Percentiles rank a stretch among this genome's conserved stretches.
These are phyloP conservation scores for Penicillium pulvis DNA, from an alignment of 495 filamentous ascomycete species.

Conservation along the genomic window DNA sequence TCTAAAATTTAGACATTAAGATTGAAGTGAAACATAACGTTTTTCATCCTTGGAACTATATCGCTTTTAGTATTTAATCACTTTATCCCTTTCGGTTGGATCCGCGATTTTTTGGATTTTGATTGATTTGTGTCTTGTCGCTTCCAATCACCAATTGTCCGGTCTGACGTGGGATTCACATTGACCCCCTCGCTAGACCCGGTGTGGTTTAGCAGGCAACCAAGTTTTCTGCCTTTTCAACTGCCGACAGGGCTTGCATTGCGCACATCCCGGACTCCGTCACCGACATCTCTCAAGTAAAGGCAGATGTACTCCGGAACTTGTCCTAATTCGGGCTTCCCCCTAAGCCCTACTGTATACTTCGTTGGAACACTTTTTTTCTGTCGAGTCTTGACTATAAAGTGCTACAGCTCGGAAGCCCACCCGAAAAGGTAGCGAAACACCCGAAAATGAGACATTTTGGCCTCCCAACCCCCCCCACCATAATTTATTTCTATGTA, in stretches of 20 bases:
- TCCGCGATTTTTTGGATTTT: too few species aligned
- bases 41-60: background rate
- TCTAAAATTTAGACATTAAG: constrained; percentile 2
- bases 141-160: background rate
- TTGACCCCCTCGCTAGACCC: constrained; percentile 17
- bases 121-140: background rate
- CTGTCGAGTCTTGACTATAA: too few species aligned
- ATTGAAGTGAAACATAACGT: constrained; percentile 6
- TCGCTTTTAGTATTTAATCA: too few species aligned
- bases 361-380: background rate
- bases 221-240: constrained; percentile 5
- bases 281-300: background rate
- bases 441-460: background rate
- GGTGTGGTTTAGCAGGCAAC: constrained; percentile 19
- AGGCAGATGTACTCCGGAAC: background rate
- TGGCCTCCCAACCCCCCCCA: background rate
- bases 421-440: background rate
- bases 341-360: background rate
- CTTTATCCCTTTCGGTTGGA: too few species aligned
- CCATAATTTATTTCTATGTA: background rate
- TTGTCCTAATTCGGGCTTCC: background rate
- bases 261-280: background rate
- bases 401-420: background rate
- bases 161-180: constrained; percentile 12
- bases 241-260: constrained; percentile 7